These are phyloP conservation scores for Dictyophora rubrovolvata DNA, from an alignment of 768 basidiomycete species.

Conservation along the genomic window DNA sequence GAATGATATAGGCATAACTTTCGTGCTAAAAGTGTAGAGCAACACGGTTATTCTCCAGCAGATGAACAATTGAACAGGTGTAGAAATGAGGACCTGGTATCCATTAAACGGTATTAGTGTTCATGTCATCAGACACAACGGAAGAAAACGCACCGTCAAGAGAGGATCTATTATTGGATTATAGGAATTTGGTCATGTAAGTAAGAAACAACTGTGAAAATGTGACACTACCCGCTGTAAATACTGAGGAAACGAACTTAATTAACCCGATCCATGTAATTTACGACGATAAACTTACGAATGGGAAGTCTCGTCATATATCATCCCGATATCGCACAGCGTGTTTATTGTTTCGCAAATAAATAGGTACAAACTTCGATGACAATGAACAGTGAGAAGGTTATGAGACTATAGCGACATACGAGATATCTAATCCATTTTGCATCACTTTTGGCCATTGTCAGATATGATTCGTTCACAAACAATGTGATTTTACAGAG, in stretches of 20 bases:
- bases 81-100: constrained; percentile 15
- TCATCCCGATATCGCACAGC: constrained; percentile 14
- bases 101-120: neutral
- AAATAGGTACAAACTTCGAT: constrained; percentile 8
- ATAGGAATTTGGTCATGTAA: too few species aligned
- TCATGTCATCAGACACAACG: neutral
- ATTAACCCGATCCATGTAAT: neutral
- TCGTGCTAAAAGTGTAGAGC: constrained; percentile 14
- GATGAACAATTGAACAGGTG: constrained; percentile 17
- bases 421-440: constrained; percentile 17
- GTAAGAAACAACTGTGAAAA: neutral
- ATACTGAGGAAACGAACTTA: neutral
- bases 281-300: constrained; percentile 15
- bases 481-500: neutral
- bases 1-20: constrained; percentile 11
- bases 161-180: neutral
- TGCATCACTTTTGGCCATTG: constrained; percentile 14
- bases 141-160: neutral
- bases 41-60: constrained; percentile 17
- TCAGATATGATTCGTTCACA: neutral
- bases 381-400: neutral
- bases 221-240: neutral
- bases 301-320: constrained; percentile 19
- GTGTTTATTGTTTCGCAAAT: constrained; percentile 15
- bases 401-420: neutral